phyloP scores from a whole-genome alignment of 441 rosid genomes.

The Populus hybrid region DNA sequence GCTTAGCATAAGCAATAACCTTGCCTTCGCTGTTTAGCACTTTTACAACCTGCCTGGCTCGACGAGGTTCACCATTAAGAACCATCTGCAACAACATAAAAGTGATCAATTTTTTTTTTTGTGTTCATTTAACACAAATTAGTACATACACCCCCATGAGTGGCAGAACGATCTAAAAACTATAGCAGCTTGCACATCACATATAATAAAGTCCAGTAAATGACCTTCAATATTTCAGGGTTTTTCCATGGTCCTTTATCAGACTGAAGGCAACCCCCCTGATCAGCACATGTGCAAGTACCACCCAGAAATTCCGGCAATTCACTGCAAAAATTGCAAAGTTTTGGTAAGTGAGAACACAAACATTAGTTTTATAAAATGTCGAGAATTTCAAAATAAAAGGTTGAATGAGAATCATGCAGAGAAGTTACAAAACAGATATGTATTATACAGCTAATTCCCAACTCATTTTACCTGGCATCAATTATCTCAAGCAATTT shows the following conservation, averaged over 20 bases:
- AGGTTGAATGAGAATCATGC: not conserved
- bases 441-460: slow-evolving; percentile 2
- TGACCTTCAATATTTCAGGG: slow-evolving; percentile 82
- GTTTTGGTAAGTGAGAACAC: not conserved
- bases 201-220: slow-evolving; percentile 13
- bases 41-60: slow-evolving; percentile 87
- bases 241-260: slow-evolving; percentile 99
- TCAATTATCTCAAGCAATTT: slow-evolving; percentile 53
- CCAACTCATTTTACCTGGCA: slow-evolving; percentile 29
- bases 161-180: not conserved
- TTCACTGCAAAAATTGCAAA: slow-evolving; percentile 52
- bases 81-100: slow-evolving; percentile 59
- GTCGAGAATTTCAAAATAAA: not conserved
- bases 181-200: slow-evolving; percentile 10
- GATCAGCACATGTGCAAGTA: slow-evolving; percentile 77
- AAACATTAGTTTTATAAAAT: not conserved
- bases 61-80: slow-evolving; percentile 68
- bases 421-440: not conserved
- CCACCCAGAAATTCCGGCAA: slow-evolving; percentile 98
- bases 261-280: slow-evolving; percentile 91
- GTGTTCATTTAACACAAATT: not conserved
- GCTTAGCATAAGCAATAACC: slow-evolving; percentile 92
- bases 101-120: not conserved
- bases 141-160: not conserved
- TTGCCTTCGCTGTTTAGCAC: slow-evolving; percentile 87